These are phyloP conservation scores for Starmerella sp. DNA, from an alignment of 805 yeast species.

Conservation along the genomic window DNA sequence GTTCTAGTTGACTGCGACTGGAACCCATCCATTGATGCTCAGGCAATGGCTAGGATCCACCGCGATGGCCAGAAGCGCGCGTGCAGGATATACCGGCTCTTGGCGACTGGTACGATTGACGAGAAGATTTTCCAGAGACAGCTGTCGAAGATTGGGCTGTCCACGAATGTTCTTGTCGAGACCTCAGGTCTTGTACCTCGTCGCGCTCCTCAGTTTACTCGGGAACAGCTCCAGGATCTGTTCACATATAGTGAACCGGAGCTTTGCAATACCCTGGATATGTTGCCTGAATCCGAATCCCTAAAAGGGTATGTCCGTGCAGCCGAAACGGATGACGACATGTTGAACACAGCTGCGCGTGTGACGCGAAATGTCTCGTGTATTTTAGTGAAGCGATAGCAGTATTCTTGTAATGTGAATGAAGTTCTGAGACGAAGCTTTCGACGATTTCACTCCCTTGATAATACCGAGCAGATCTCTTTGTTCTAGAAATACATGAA, in stretches of 20 bases:
- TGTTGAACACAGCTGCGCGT: not conserved
- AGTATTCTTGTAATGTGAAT: no score
- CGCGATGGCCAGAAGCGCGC: conserved; percentile 82
- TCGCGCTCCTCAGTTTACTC: conserved; percentile 39
- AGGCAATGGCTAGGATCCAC: conserved; percentile 92
- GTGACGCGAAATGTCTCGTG: conserved; percentile 9
- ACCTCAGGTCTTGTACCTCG: conserved; percentile 31
- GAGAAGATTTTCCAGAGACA: conserved; percentile 92
- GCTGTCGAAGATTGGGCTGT: conserved; percentile 65
- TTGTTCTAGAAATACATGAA: no score
- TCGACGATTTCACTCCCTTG: no score
- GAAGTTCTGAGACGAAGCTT: no score
- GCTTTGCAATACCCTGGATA: conserved; percentile 61
- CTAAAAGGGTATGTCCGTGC: conserved; percentile 4
- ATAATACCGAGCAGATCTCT: no score
- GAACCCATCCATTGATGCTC: conserved; percentile 89
- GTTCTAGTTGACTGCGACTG: conserved; percentile 88
- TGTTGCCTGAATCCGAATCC: not conserved
- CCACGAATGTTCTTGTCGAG: conserved; percentile 53
- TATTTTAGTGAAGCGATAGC: not conserved
- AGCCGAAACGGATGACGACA: not conserved
- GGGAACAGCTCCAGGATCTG: conserved; percentile 58
- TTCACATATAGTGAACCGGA: conserved; percentile 48
- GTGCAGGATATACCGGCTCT: conserved; percentile 67
- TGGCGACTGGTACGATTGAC: conserved; percentile 77